Percentiles rank a stretch among this genome's conserved stretches.
phyloP scores from a whole-genome alignment of 1,284 basidiomycete species.

The Rhodotorula sp. region DNA sequence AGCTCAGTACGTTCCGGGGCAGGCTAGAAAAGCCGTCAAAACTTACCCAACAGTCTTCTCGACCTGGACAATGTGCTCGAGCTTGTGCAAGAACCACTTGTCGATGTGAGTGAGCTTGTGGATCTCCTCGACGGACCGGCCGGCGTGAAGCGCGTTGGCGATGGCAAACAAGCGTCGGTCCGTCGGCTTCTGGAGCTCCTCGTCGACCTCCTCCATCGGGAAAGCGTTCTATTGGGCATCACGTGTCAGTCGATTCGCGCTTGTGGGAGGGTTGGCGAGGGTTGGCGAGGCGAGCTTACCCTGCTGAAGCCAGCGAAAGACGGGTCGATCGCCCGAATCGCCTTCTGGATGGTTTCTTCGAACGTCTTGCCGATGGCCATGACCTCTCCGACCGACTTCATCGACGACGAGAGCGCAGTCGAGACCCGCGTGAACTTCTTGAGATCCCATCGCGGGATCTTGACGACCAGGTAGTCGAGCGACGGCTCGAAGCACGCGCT shows the following conservation, averaged over 20 bases:
- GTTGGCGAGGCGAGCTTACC: slow-evolving; percentile 52
- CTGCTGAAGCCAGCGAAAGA: slow-evolving; percentile 88
- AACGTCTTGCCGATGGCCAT: slow-evolving; percentile 99
- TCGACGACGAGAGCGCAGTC: slow-evolving; percentile 80
- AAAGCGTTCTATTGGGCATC: slow-evolving; percentile 58
- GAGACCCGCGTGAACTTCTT: slow-evolving; percentile 96
- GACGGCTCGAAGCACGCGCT: slow-evolving; percentile 98
- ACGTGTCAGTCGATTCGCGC: not conserved
- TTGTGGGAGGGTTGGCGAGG: not conserved
- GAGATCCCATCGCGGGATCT: slow-evolving; percentile 98
- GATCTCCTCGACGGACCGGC: slow-evolving; percentile 92
- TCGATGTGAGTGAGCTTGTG: slow-evolving; percentile 97
- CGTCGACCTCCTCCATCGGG: slow-evolving; percentile 66
- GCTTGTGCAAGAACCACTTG: slow-evolving; percentile 92
- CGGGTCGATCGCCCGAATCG: slow-evolving; percentile 93
- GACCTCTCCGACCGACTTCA: slow-evolving; percentile 99
- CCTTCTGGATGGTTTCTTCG: slow-evolving; percentile 97
- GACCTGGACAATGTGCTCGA: slow-evolving; percentile 77
- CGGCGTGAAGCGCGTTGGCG: slow-evolving; percentile 79
- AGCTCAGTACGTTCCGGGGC: not conserved
- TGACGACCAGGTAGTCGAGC: slow-evolving; percentile 95
- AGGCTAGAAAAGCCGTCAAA: not conserved
- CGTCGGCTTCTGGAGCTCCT: slow-evolving; percentile 81
- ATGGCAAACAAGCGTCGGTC: slow-evolving; percentile 92
- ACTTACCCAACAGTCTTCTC: slow-evolving; percentile 67